Percentiles rank a stretch among this genome's conserved stretches.
phyloP scores from a whole-genome alignment of 305 asterid genomes.

The Coffea humblotiana region DNA sequence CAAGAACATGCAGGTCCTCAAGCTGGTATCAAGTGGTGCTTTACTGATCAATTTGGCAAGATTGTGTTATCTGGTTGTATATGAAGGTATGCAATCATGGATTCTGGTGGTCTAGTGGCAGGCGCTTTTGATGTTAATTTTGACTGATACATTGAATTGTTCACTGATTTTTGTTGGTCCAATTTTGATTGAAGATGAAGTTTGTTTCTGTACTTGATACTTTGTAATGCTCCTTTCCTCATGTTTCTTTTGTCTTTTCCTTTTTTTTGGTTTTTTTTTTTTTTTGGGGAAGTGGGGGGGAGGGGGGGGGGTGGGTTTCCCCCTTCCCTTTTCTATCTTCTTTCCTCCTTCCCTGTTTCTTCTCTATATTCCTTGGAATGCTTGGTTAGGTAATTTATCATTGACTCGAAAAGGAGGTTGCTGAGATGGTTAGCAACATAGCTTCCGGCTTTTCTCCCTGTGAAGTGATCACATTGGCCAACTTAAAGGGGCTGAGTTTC shows the following conservation, averaged over 20 bases:
- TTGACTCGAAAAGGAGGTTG: slow-evolving; percentile 53
- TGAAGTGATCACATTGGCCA: slow-evolving; percentile 19
- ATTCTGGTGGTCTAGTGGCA: slow-evolving; percentile 32
- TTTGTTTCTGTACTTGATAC: slow-evolving; percentile 23
- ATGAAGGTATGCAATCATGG: slow-evolving; percentile 54
- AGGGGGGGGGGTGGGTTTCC: neutral
- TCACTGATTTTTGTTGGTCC: slow-evolving; percentile 5
- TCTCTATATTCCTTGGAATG: slow-evolving; percentile 36
- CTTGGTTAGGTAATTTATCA: slow-evolving; percentile 65
- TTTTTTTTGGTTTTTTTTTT: slow-evolving; percentile 9
- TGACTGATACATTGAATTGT: slow-evolving; percentile 20
- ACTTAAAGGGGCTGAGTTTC: slow-evolving; percentile 17
- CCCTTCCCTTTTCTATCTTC: neutral
- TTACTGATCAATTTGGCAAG: slow-evolving; percentile 52
- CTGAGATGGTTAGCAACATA: slow-evolving; percentile 52
- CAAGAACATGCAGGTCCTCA: slow-evolving; percentile 61
- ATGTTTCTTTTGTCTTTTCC: slow-evolving; percentile 22
- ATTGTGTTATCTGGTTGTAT: slow-evolving; percentile 45
- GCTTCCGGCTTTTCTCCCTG: slow-evolving; percentile 30
- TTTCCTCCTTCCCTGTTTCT: slow-evolving; percentile 7
- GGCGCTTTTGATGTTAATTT: slow-evolving; percentile 26
- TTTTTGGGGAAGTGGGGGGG: neutral
- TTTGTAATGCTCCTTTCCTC: slow-evolving; percentile 46
- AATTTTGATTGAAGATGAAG: slow-evolving; percentile 23
- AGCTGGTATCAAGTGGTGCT: slow-evolving; percentile 55